Base-by-base conservation (phyloP, 768 basidiomycete genomes). In the Ramaria sp. region DNA sequence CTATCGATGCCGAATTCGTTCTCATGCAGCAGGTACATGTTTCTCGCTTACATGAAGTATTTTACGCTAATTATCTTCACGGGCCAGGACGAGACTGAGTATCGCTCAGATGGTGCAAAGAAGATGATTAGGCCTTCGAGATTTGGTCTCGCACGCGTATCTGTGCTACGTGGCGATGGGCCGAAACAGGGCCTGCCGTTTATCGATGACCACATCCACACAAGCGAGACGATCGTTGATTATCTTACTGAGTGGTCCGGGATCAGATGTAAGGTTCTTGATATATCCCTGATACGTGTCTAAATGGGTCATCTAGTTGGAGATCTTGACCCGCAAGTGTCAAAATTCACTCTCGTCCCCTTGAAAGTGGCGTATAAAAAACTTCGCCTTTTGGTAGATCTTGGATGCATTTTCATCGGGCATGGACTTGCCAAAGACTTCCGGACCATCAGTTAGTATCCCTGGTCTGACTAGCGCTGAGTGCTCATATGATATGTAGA, bases 301-400 rank as follows among this genome's bases (percentile, higher is more conserved):
- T 60, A 22, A 57, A 58, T 51, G 24, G 27, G 20, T 44, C 47
- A 53, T 15, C 51, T 63, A 98, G 95, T 79, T 59, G 96, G 96
- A 9, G 96, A 99, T 65, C 74, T 99, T 49, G 92, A 98, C 64
- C 89, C 88, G 8, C 73, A 78, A 53, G 70, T 81, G 37, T 94
- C 94, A 1, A 78, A 77, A 5, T 81, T 96, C 65, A 96, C 94
- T 0, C 73, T 98, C 44, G 96, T 95, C 1, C 95, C 96, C 0
- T 71, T 97, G 56, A 99, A 99, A 63, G 78, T 95, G n/a, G 96
- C 93, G 1, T 99, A 98, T 72, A 98, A 98, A 75, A 99, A 99
- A 65, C 72, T 99, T 12, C 81, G 96, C 1, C 68, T 94, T 18
- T 74, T 98, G 4, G 93, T 98, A 18, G 96, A 99, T 65, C 76